These are phyloP conservation scores for Agrocybe chaxingu DNA, from an alignment of 768 basidiomycete species.

Conservation along the genomic window DNA sequence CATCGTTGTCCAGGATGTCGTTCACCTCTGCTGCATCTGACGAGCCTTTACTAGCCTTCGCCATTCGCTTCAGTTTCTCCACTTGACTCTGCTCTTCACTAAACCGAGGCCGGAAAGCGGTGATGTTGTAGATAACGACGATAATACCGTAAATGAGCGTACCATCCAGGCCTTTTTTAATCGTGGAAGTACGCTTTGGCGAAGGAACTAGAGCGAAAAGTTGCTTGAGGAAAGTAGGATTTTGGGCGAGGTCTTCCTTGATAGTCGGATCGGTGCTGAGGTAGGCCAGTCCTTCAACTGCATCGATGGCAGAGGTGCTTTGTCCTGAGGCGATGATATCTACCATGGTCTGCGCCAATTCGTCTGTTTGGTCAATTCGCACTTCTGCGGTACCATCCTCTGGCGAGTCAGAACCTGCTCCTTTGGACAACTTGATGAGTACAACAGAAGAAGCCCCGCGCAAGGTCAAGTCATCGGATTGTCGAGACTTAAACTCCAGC, in stretches of 20 bases:
- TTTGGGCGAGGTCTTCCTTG: constrained; percentile 59
- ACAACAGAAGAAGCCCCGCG: constrained; percentile 69
- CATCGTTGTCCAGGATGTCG: constrained; percentile 59
- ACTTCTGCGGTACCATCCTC: constrained; percentile 20
- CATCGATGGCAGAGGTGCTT: constrained; percentile 49
- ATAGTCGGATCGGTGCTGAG: constrained; percentile 61
- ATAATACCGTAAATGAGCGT: constrained; percentile 76
- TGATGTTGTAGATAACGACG: constrained; percentile 72
- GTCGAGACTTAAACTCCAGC: constrained; percentile 59
- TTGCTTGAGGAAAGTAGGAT: constrained; percentile 49
- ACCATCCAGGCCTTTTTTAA: constrained; percentile 31
- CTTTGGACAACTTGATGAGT: constrained; percentile 73
- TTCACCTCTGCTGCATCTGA: constrained; percentile 24
- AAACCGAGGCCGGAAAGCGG: constrained; percentile 64
- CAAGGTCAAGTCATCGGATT: constrained; percentile 40
- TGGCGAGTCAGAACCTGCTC: constrained; percentile 43
- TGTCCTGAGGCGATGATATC: constrained; percentile 45
- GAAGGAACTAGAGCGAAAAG: constrained; percentile 58
- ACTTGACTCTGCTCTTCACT: constrained; percentile 83
- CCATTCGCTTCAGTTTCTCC: constrained; percentile 75
- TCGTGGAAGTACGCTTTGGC: constrained; percentile 30
- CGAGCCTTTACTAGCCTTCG: constrained; percentile 37
- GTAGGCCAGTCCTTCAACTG: constrained; percentile 85
- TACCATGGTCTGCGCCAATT: constrained; percentile 55
- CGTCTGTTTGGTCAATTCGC: constrained; percentile 31